A percentile compares a stretch with the other conserved stretches of the same genome.
These are phyloP conservation scores for Hortaea werneckii DNA, from an alignment of 2,329 filamentous ascomycete genomes.

Conservation along the genomic window DNA sequence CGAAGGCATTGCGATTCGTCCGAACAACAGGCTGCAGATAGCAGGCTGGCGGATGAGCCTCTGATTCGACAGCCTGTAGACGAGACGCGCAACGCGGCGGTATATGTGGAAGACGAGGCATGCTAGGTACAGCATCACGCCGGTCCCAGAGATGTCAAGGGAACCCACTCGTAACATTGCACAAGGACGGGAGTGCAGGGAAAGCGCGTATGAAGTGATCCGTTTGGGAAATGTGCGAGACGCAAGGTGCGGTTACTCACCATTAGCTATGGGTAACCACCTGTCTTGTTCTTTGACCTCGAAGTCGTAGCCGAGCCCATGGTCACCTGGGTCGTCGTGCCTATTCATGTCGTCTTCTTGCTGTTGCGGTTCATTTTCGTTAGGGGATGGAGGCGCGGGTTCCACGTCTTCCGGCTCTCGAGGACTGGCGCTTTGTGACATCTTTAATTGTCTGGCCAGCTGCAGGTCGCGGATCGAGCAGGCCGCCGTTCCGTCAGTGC, in stretches of 20 bases:
- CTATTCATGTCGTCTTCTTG: slow-evolving; percentile 34
- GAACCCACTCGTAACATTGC: slow-evolving; percentile 8
- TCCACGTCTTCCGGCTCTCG: slow-evolving; percentile 82
- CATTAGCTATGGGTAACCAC: slow-evolving; percentile 99
- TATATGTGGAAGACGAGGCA: slow-evolving; percentile 26
- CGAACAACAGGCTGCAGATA: slow-evolving; percentile 23
- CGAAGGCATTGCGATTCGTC: slow-evolving; percentile 35
- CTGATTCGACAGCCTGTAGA: slow-evolving; percentile 40
- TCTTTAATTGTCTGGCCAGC: slow-evolving; percentile 42
- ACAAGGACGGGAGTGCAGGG: slow-evolving; percentile 19
- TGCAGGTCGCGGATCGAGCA: slow-evolving; percentile 8
- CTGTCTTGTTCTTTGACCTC: slow-evolving; percentile 99
- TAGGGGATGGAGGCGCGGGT: slow-evolving; percentile 61
- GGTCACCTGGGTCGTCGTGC: slow-evolving; percentile 52
- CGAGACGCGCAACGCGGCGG: slow-evolving; percentile 37
- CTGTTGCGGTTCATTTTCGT: slow-evolving; percentile 75
- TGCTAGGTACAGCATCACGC: slow-evolving; percentile 19
- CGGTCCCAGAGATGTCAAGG: slow-evolving; percentile 22
- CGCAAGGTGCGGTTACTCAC: slow-evolving; percentile 52
- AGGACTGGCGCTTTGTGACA: slow-evolving; percentile 61
- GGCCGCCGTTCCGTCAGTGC: slow-evolving; percentile 8
- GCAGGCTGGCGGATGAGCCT: slow-evolving; percentile 23
- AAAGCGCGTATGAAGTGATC: slow-evolving; percentile 11
- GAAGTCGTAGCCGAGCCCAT: slow-evolving; percentile 81
- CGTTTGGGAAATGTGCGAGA: slow-evolving; percentile 8